Evolutionary conservation across 1,284 basidiomycete genomes (phyloP).

Genomic region (Ceraceosorus guamensis): DNA sequence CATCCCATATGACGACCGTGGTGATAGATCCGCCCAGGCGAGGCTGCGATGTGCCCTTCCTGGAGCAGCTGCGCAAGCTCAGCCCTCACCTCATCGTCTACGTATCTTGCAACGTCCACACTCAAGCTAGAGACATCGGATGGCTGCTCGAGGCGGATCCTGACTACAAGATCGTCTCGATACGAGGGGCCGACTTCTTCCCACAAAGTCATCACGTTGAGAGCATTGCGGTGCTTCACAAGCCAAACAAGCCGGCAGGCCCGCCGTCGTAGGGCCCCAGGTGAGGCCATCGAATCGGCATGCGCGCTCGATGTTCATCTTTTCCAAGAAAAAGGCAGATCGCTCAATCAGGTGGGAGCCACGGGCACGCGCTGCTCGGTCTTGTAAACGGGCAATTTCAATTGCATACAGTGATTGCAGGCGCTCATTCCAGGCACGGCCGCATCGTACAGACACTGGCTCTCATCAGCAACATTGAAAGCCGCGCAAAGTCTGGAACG

Average conservation of each 20-base stretch:
- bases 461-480: no score
- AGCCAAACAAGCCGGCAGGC: neutral
- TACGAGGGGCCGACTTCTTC: slow-evolving; percentile 46
- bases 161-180: slow-evolving; percentile 35
- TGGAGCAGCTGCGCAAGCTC: slow-evolving; percentile 42
- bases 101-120: slow-evolving; percentile 66
- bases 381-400: no score
- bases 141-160: slow-evolving; percentile 24
- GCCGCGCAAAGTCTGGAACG: no score
- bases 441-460: no score
- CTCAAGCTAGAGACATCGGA: slow-evolving; percentile 52
- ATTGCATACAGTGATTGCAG: no score
- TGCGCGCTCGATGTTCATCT: no score
- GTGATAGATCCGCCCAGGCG: slow-evolving; percentile 41
- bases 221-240: slow-evolving; percentile 35
- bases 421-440: no score
- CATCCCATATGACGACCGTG: slow-evolving; percentile 59
- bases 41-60: slow-evolving; percentile 40
- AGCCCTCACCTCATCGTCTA: slow-evolving; percentile 41
- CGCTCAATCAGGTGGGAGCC: no score
- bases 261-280: neutral
- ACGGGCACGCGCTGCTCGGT: no score
- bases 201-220: slow-evolving; percentile 48
- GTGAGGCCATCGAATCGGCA: no score
- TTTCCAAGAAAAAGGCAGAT: no score